Base-by-base conservation (phyloP, 2,329 filamentous ascomycete genomes). In the Periconia macrospinosa region DNA sequence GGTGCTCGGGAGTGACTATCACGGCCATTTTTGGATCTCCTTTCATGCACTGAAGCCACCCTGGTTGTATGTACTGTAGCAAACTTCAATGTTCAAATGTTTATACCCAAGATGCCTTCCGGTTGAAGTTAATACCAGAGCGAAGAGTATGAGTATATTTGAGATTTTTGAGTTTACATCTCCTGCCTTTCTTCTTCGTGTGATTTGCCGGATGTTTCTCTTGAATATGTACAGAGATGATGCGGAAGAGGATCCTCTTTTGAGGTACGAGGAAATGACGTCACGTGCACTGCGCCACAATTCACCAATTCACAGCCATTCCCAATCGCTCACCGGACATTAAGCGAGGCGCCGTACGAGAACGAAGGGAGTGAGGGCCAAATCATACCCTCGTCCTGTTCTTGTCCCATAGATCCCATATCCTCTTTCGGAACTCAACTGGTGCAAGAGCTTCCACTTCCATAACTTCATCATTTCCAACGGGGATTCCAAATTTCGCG, bases 391-490 rank as follows among this genome's bases (percentile, higher is more conserved):
- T 60, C 15, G 49, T 53, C 46, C 60, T 61, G 17, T 56, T 59
- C 55, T 68, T 69, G 46, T 63, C 63, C 70, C 69, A 71, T 2
- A 72, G 18, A 13, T 60, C 60, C 45, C 58, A 62, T 47, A 69
- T 67, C 72, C 63, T 80, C 61, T 70, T 65, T 54, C 77, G 75
- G 18, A 82, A 75, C 93, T 93, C 97, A 41, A 85, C 79, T 0
- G 92, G 92, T 62, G 97, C 86, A 73, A 96, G 89, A 0, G 93
- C 75, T 60, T 75, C 75, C 8, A 80, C 58, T 30, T 73, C 75
- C 2, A 77, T 51, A n/a, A 66, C 47, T 30, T 61, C 37, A 3
- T 50, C 55, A 5, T 45, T 57, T 57, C 45, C 60, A 58, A 59
- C 48, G 52, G 58, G 49, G 1, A 78, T 43, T 7, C 72, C 71